These are phyloP conservation scores for Magnolia sinica DNA, from an alignment of 164 flowering plant genomes.

Conservation along the genomic window DNA sequence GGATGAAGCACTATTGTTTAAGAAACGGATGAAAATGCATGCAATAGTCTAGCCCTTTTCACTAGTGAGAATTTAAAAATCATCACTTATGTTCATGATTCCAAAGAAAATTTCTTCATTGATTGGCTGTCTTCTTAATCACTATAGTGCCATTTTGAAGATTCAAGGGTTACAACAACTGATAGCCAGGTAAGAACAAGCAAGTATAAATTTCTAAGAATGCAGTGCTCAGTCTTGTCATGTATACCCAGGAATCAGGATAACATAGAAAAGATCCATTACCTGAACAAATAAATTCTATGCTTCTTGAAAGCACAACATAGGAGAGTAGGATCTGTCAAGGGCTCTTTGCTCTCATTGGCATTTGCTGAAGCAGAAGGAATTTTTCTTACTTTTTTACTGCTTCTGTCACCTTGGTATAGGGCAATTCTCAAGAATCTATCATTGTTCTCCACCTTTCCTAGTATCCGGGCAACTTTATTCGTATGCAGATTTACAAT, in stretches of 20 bases:
- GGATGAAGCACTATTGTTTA: neutral
- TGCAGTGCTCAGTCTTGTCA: too few relatives aligned
- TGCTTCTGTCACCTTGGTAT: constrained; percentile 89
- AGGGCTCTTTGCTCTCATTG: constrained; percentile 92
- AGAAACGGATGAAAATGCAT: neutral
- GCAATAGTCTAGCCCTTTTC: neutral
- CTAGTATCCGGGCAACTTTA: constrained; percentile 88
- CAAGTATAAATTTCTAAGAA: neutral
- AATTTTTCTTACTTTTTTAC: constrained; percentile 84
- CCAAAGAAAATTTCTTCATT: neutral
- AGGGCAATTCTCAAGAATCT: constrained; percentile 88
- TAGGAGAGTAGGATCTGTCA: constrained; percentile 86
- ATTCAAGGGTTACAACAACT: too few relatives aligned
- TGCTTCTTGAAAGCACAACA: constrained; percentile 99
- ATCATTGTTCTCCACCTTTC: constrained; percentile 97
- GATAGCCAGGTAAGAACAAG: too few relatives aligned
- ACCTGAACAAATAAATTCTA: constrained; percentile 92
- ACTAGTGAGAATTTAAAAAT: too few relatives aligned
- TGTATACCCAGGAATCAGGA: neutral
- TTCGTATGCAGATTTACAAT: constrained; percentile 88
- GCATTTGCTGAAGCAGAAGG: constrained; percentile 86
- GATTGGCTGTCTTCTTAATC: neutral
- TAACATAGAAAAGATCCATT: neutral
- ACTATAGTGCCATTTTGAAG: too few relatives aligned
- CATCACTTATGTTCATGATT: neutral